Percentiles rank a stretch among this genome's conserved stretches.
Conservation (phyloP, 345 rosid genomes). For the Rubroshorea leprosula region DNA sequence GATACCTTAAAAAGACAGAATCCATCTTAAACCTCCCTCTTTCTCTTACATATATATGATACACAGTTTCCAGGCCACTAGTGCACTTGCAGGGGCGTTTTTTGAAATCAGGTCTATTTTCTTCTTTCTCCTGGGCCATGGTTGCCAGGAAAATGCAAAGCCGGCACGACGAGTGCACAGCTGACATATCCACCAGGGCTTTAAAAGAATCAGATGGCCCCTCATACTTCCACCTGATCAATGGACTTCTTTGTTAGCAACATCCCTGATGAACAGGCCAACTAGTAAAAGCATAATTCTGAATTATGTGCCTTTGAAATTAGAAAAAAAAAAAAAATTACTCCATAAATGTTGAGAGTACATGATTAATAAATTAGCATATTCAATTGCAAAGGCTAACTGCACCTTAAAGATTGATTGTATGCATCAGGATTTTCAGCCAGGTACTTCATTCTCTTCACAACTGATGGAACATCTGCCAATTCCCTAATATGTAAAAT, state of each 20-base stretch:
- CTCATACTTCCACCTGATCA: slow-evolving; percentile 82
- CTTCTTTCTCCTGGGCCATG: slow-evolving; percentile 60
- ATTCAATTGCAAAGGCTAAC: not conserved
- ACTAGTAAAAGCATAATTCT: not conserved
- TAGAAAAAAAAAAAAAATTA: not conserved
- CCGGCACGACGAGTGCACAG: slow-evolving; percentile 96
- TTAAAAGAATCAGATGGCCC: slow-evolving; percentile 96
- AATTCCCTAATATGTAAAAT: slow-evolving; percentile 61
- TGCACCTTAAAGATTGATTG: slow-evolving; percentile 69
- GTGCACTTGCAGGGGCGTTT: slow-evolving; percentile 84
- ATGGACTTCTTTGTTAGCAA: slow-evolving; percentile 14
- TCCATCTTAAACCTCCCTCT: slow-evolving; percentile 82
- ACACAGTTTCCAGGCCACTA: slow-evolving; percentile 54
- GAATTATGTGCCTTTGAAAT: too few species aligned
- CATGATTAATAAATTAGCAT: not conserved
- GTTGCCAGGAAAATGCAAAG: slow-evolving; percentile 89
- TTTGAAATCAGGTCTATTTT: slow-evolving; percentile 42
- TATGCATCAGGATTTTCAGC: slow-evolving; percentile 63
- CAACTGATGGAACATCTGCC: slow-evolving; percentile 53
- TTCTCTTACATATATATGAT: slow-evolving; percentile 78
- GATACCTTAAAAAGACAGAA: slow-evolving; percentile 80
- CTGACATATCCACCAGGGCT: slow-evolving; percentile 97
- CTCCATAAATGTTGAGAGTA: not conserved
- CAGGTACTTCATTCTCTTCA: slow-evolving; percentile 68
- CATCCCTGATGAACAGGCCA: not conserved